A percentile compares a stretch with the other conserved stretches of the same genome.
Conservation (phyloP, 495 filamentous ascomycete genomes). For the Penicillium mononematosum region DNA sequence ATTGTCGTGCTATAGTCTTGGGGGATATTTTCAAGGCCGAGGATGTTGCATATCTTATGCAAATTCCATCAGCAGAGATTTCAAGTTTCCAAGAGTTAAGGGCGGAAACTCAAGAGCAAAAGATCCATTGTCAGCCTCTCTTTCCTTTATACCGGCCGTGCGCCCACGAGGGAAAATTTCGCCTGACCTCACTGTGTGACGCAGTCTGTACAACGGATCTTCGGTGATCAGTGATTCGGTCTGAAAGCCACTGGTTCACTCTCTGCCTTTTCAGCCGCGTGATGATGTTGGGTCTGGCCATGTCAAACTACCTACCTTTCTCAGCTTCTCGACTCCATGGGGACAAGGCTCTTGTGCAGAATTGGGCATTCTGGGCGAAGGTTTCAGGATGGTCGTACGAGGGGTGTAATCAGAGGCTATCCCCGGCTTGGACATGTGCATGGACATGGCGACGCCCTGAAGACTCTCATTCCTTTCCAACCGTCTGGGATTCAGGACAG, state of each 20-base stretch:
- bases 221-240: conserved; percentile 14
- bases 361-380: conserved; percentile 1
- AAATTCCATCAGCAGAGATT: background rate
- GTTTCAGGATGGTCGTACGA: conserved; percentile 16
- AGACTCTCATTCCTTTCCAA: conserved; percentile 8
- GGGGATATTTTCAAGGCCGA: background rate
- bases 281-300: conserved; percentile 3
- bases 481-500: conserved; percentile 10
- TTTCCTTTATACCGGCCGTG: conserved; percentile 9
- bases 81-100: background rate
- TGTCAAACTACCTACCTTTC: conserved; percentile 1
- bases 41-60: conserved; percentile 3
- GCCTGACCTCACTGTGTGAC: conserved; percentile 31
- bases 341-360: conserved; percentile 1
- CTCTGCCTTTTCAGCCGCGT: conserved; percentile 16
- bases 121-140: conserved; percentile 4
- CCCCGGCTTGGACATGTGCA: conserved; percentile 8
- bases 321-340: conserved; percentile 12
- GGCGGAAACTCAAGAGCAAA: conserved; percentile 2
- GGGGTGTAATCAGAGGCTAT: conserved; percentile 11
- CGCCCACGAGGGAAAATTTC: conserved; percentile 6
- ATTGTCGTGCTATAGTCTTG: background rate
- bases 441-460: conserved; percentile 6
- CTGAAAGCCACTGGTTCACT: conserved; percentile 11
- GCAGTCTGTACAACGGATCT: conserved; percentile 22